Evolutionary conservation across 768 basidiomycete species (phyloP).

Genomic region (Cystofilobasidium bisporidii): DNA sequence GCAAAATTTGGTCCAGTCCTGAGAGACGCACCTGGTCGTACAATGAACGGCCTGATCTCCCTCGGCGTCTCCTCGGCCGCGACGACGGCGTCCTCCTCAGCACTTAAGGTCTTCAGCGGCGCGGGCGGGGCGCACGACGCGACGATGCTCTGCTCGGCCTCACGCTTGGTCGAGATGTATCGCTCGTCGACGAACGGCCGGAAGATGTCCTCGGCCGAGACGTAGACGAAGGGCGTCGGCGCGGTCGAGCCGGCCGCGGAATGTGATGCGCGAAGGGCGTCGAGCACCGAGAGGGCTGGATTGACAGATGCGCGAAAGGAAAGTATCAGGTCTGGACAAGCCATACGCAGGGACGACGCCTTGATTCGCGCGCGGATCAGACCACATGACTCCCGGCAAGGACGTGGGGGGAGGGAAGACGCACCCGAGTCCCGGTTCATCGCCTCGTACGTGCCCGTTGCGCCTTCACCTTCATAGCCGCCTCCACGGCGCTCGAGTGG

Average conservation of each 20-base stretch:
- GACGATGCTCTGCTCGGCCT: constrained; percentile 69
- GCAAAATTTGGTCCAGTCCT: no score
- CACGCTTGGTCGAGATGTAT: constrained; percentile 89
- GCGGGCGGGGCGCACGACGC: constrained; percentile 36
- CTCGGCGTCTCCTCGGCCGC: background rate
- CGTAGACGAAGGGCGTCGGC: constrained; percentile 59
- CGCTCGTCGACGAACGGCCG: constrained; percentile 72
- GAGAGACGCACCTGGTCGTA: constrained; percentile 69
- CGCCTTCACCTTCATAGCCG: constrained; percentile 39
- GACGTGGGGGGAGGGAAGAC: no score
- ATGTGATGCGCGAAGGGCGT: constrained; percentile 50
- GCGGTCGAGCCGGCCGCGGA: constrained; percentile 4
- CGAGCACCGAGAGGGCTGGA: constrained; percentile 59
- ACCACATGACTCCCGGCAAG: no score
- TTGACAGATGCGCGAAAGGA: constrained; percentile 24
- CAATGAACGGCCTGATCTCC: constrained; percentile 47
- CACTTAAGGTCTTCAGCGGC: background rate
- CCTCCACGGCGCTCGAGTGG: constrained; percentile 47
- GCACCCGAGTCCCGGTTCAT: constrained; percentile 85
- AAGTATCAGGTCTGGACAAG: no score
- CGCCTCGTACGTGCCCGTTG: constrained; percentile 51
- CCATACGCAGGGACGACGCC: no score
- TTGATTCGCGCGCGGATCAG: no score
- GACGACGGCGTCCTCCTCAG: background rate
- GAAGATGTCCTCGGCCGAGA: constrained; percentile 91